These are phyloP conservation scores for Lenwebbia sp. DNA, from an alignment of 345 rosid species.

Conservation along the genomic window DNA sequence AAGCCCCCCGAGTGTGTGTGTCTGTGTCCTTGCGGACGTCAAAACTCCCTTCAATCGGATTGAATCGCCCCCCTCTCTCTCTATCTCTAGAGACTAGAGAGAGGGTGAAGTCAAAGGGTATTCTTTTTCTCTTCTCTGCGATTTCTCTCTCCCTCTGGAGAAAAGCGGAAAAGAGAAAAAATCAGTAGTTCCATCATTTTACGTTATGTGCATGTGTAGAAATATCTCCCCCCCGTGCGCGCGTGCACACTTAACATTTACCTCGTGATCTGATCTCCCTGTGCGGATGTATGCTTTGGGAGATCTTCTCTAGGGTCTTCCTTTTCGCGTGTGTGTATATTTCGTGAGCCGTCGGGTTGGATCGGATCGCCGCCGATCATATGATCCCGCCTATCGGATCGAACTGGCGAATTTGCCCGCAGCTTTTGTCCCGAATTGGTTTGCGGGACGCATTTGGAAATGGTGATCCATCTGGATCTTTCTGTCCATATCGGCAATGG, in stretches of 20 bases:
- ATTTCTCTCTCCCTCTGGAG: background rate
- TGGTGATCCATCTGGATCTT: background rate
- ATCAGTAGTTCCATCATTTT: background rate
- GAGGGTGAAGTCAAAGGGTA: slow-evolving; percentile 36
- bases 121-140: background rate
- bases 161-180: background rate
- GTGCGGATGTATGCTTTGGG: background rate
- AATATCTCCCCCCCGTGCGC: background rate
- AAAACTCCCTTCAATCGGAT: slow-evolving; percentile 58
- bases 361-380: background rate
- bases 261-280: background rate
- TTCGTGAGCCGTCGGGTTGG: background rate
- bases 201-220: background rate
- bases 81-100: slow-evolving; percentile 1
- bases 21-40: slow-evolving; percentile 90
- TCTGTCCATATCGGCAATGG: background rate
- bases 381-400: background rate
- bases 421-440: background rate
- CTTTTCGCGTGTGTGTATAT: background rate
- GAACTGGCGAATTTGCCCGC: background rate
- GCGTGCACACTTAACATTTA: background rate
- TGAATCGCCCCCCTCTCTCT: slow-evolving; percentile 29
- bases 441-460: background rate
- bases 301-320: background rate
- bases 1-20: background rate